Conservation (phyloP, 2,329 filamentous ascomycete genomes). For the Fusarium tricinctum region DNA sequence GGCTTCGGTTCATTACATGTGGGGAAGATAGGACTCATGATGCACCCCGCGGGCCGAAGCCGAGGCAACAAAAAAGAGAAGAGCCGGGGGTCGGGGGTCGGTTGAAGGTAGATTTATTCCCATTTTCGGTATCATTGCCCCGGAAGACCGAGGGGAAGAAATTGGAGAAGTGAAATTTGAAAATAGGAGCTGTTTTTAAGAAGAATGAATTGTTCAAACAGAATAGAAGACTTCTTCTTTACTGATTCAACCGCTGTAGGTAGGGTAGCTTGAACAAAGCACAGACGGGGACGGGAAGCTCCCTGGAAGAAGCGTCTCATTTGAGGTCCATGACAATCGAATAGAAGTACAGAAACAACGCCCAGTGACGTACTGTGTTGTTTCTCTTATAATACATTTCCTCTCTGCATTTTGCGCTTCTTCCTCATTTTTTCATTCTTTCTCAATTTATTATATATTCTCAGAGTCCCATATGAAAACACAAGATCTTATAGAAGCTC, state of each 20-base stretch:
- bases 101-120: conserved; percentile 8
- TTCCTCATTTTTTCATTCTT: not conserved
- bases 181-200: not conserved
- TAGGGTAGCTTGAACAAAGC: not conserved
- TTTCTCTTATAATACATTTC: not conserved
- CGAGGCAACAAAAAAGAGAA: conserved; percentile 42
- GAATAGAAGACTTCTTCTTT: too few species aligned
- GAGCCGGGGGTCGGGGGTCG: conserved; percentile 35
- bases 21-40: conserved; percentile 37
- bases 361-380: conserved; percentile 36
- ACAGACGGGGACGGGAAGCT: conserved; percentile 26
- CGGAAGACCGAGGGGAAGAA: conserved; percentile 36
- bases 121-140: conserved; percentile 33
- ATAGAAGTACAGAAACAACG: conserved; percentile 14
- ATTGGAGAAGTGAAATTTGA: conserved; percentile 26
- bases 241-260: not conserved
- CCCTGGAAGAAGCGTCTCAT: conserved; percentile 16
- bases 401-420: not conserved
- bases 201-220: not conserved
- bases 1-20: conserved; percentile 33
- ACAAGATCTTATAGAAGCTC: conserved; percentile 5
- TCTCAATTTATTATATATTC: not conserved
- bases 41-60: conserved; percentile 48
- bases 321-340: conserved; percentile 1
- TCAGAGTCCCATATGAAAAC: not conserved